These are phyloP conservation scores for Solanum virginianum DNA, from an alignment of 257 asterid genomes.

Conservation along the genomic window DNA sequence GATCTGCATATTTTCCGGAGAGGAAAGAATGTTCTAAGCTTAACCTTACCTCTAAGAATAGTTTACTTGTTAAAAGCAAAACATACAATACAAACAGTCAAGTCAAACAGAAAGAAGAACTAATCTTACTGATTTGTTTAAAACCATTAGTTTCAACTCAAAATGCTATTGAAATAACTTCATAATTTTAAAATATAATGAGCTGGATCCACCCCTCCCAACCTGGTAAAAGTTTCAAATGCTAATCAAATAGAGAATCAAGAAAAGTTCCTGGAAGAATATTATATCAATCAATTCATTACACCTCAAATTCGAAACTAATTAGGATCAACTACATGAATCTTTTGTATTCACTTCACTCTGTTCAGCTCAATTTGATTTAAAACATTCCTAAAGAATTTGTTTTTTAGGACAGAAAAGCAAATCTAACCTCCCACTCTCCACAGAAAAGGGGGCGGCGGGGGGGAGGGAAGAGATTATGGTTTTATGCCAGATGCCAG, in stretches of 20 bases:
- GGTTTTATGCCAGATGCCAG: too few species aligned
- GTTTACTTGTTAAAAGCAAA: not conserved
- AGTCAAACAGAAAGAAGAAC: not conserved
- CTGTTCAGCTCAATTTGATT: not conserved
- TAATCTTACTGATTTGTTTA: not conserved
- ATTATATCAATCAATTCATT: not conserved
- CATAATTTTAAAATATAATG: not conserved
- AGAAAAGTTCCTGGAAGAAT: not conserved
- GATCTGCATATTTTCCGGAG: not conserved
- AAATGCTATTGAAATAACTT: not conserved
- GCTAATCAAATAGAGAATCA: not conserved
- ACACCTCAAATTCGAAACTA: not conserved
- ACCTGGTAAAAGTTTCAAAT: not conserved
- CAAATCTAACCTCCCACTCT: not conserved
- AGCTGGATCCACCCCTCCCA: not conserved
- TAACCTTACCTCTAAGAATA: not conserved
- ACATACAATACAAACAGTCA: not conserved
- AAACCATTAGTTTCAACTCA: not conserved
- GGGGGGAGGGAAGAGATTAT: not conserved
- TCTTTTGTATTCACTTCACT: not conserved
- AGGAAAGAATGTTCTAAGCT: constrained; percentile 4
- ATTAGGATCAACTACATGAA: not conserved
- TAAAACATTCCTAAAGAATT: not conserved
- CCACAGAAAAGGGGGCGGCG: not conserved
- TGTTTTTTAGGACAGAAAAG: not conserved